Base-by-base conservation (phyloP, 139 green algal species). In the Dunaliella primolecta region DNA sequence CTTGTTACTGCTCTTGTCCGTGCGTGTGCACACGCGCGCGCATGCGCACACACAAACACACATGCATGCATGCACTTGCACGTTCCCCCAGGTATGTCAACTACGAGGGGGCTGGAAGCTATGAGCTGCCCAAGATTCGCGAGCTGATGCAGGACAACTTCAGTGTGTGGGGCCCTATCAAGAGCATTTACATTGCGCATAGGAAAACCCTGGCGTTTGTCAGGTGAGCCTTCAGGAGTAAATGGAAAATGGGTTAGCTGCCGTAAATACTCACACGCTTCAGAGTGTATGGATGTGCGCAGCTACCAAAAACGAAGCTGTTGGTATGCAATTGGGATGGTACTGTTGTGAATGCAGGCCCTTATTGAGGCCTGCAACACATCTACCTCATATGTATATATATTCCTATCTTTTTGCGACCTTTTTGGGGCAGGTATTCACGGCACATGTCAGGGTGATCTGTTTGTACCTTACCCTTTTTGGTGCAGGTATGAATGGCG, bases 191-290 rank as follows among this genome's bases (percentile, higher is more conserved):
- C 86, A 88, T 96, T 11, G 82, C 93, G 33, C 88, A 90, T 30
- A 36, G 56, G 74, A 95, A 95, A 86, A 93, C 90, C 0, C 87
- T 96, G 25, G 93, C 89, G 0, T 96, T 96, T 86, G 89, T 96
- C 0, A 82, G 86, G 87, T 92, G 83, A 70, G 84, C 70, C 27
- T 25, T 30, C 21, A 25, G 24, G 74, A 31, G 15, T 23, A 31
- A 23, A 78, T 35, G 72, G 23, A 72, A 23, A 72, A 20, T 29
- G 20, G n/a, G n/a, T n/a, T n/a, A n/a, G n/a, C n/a, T n/a, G n/a
- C n/a, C n/a, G n/a, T n/a, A n/a, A n/a, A n/a, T n/a, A n/a, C n/a
- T n/a, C n/a, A n/a, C n/a, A n/a, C n/a, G n/a, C n/a, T n/a, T n/a
- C n/a, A n/a, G n/a, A n/a, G n/a, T n/a, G n/a, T n/a, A n/a, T n/a